A percentile compares a stretch with the other conserved stretches of the same genome.
Conservation (phyloP, 83 land plant genomes). For the Diphasiastrum complanatum region DNA sequence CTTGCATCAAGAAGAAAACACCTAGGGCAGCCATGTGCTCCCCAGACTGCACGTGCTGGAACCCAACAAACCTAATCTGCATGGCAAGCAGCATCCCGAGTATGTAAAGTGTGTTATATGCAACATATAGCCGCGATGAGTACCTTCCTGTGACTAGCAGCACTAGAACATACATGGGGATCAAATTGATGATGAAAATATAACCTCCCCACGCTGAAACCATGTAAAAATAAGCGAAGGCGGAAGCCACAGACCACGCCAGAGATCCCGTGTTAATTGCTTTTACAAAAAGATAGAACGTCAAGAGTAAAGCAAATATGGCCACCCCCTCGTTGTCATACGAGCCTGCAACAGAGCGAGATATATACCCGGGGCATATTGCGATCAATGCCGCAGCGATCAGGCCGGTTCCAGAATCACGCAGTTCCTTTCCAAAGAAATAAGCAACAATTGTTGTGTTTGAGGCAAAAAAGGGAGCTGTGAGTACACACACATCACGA, state of each 20-base stretch:
- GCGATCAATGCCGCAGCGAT: conserved; percentile 92
- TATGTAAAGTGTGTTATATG: conserved; percentile 87
- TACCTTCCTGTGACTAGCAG: conserved; percentile 87
- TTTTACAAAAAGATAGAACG: conserved; percentile 94
- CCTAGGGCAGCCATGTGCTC: conserved; percentile 99
- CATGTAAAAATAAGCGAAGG: conserved; percentile 98
- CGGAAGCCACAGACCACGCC: conserved; percentile 93
- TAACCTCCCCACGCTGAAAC: conserved; percentile 99
- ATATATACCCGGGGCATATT: conserved; percentile 95
- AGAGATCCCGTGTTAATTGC: conserved; percentile 97
- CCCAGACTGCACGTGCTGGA: conserved; percentile 99
- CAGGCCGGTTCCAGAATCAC: conserved; percentile 95
- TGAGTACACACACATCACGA: conserved; percentile 92
- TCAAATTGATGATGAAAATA: conserved; percentile 92
- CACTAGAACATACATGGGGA: conserved; percentile 88
- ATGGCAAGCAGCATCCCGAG: conserved; percentile 95
- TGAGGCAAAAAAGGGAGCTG: conserved; percentile 95
- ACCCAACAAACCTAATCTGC: conserved; percentile 99
- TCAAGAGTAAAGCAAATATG: conserved; percentile 83
- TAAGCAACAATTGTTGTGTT: conserved; percentile 94
- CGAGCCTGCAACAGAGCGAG: conserved; percentile 78
- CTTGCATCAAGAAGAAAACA: conserved; percentile 97
- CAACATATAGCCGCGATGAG: conserved; percentile 83
- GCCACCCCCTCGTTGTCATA: conserved; percentile 98
- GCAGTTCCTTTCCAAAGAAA: conserved; percentile 90